A percentile compares a stretch with the other conserved stretches of the same genome.
Evolutionary conservation across 2,329 filamentous ascomycete species (phyloP).

Genomic region (Thelonectria olida): DNA sequence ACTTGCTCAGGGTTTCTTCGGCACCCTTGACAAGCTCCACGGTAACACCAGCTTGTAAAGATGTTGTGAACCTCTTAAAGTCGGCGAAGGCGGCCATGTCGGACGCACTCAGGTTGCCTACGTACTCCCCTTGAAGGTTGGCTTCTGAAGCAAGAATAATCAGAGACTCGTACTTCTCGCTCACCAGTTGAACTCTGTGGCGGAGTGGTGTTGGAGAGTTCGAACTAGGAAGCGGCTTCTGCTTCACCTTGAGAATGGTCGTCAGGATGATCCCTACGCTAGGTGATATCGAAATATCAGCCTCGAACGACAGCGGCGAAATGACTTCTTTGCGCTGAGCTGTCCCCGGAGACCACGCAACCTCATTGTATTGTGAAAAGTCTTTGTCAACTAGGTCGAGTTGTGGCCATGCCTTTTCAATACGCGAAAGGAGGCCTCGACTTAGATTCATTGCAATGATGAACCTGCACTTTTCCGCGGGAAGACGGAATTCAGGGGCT

Average conservation of each 20-base stretch:
- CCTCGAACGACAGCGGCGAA: slow-evolving; percentile 62
- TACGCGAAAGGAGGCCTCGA: slow-evolving; percentile 56
- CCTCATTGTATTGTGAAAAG: slow-evolving; percentile 53
- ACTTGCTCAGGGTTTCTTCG: slow-evolving; percentile 59
- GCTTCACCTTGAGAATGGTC: slow-evolving; percentile 76
- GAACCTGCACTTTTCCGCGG: slow-evolving; percentile 42
- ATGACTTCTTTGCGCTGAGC: slow-evolving; percentile 38
- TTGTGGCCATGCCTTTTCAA: slow-evolving; percentile 59
- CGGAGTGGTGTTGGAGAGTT: slow-evolving; percentile 58
- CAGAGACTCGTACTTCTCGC: slow-evolving; percentile 71
- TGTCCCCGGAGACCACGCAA: slow-evolving; percentile 43
- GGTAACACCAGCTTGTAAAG: slow-evolving; percentile 49
- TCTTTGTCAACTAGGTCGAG: slow-evolving; percentile 70
- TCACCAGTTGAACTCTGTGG: slow-evolving; percentile 62
- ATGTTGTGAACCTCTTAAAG: slow-evolving; percentile 59
- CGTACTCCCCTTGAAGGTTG: slow-evolving; percentile 52
- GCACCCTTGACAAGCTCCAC: slow-evolving; percentile 62
- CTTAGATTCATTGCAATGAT: slow-evolving; percentile 62
- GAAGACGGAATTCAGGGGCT: slow-evolving; percentile 27
- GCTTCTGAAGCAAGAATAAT: slow-evolving; percentile 73
- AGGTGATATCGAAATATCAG: slow-evolving; percentile 78
- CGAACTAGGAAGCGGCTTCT: slow-evolving; percentile 69
- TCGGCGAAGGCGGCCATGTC: slow-evolving; percentile 58
- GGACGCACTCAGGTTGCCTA: slow-evolving; percentile 47
- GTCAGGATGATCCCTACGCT: slow-evolving; percentile 75